phyloP scores from a whole-genome alignment of 1,139 yeast genomes.

The Kurtzmaniella natalensis region DNA sequence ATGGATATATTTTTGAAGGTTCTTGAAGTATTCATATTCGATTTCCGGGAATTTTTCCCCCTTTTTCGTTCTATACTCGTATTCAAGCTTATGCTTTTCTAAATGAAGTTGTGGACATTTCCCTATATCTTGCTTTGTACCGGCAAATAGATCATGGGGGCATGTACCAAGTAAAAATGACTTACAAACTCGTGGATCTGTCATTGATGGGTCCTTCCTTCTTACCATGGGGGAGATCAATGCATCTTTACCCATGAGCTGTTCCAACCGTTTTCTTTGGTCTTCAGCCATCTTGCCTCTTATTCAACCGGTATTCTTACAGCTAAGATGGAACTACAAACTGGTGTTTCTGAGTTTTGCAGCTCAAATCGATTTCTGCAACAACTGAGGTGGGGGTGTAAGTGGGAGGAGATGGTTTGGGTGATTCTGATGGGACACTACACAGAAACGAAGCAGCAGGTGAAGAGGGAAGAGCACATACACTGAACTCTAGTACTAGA shows the following conservation, averaged over 20 bases:
- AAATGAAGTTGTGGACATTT: conserved; percentile 74
- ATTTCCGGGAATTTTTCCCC: conserved; percentile 64
- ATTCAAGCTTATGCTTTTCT: conserved; percentile 72
- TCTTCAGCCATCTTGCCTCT: conserved; percentile 65
- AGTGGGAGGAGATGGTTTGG: too few relatives aligned
- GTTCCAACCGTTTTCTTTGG: conserved; percentile 73
- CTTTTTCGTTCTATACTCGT: conserved; percentile 50
- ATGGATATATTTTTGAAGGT: conserved; percentile 49
- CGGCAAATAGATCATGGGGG: conserved; percentile 78
- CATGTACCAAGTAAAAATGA: conserved; percentile 83
- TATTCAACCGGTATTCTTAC: too few relatives aligned
- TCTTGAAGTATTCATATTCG: conserved; percentile 62
- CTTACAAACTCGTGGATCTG: conserved; percentile 71
- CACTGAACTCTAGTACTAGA: too few relatives aligned
- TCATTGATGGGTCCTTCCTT: conserved; percentile 47
- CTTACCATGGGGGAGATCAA: conserved; percentile 33
- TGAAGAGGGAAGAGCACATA: too few relatives aligned
- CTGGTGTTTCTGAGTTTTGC: too few relatives aligned
- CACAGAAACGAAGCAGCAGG: too few relatives aligned
- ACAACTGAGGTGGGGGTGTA: too few relatives aligned
- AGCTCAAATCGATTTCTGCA: too few relatives aligned
- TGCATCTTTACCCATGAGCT: conserved; percentile 73
- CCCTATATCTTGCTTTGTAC: conserved; percentile 83
- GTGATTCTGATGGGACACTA: too few relatives aligned
- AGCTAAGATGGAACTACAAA: too few relatives aligned